Base-by-base conservation (phyloP, 2,329 filamentous ascomycete species). In the Pestalotiopsis sp. region DNA sequence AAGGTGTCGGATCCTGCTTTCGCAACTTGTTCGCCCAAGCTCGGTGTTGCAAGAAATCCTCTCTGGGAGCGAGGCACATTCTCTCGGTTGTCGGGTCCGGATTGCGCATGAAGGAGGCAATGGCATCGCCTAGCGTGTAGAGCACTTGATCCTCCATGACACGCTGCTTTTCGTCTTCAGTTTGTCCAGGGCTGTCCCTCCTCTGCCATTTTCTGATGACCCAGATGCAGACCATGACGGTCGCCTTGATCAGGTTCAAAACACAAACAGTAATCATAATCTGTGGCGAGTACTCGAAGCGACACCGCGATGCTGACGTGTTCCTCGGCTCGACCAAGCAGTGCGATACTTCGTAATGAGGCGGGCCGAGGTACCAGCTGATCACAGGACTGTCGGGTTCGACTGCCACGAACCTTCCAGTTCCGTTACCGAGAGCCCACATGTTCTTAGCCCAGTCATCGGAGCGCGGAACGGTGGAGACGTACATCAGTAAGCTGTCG, bases 101-200 rank as follows among this genome's bases (percentile, higher is more conserved):
- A 1, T 52, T 57, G 3, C 69, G 68, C 69, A 77, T 72, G 62
- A 77, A 78, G 0, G 75, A 77, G 2, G 68, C 67, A 9, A 77
- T 74, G 14, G 76, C 74, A 67, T 78, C 75, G 23, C 77, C 74
- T 17, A 78, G 70, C 1, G 76, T 79, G 45, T 72, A 75, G 1
- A 76, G 25, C 0, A 71, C 41, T 2, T 69, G 39, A 36, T 59
- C 49, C 13, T 41, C n/a, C 25, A 52, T 38, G 12, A 49, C 64
- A 20, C 31, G 66, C 9, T n/a, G 13, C 17, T 62, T 38, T 17
- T 66, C 61, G 23, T 70, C 64, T 11, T 60, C 45, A 7, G n/a
- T 31, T 23, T 65, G 49, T 4, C 45, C 61, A 4, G 25, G 38
- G 3, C 66, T 60, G 20, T 68, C 12, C 25, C 65, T 52, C 9